A percentile compares a stretch with the other conserved stretches of the same genome.
Evolutionary conservation across 129 eudicot species (phyloP).

Genomic region (Escallonia herrerae): DNA sequence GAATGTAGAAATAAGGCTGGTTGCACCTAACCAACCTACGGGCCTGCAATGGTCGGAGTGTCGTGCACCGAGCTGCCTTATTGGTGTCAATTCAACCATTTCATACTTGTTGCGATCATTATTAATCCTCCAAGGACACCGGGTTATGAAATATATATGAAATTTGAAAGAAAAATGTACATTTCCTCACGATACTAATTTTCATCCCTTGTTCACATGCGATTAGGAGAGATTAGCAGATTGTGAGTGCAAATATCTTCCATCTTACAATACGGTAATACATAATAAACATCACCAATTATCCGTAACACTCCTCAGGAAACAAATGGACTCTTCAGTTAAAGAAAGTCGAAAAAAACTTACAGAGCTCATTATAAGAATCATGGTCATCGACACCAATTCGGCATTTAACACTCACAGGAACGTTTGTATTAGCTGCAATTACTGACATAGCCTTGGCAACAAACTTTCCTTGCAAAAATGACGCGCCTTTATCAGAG

Average conservation of each 20-base stretch:
- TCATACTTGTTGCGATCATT: too few species aligned
- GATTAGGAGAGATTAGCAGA: not conserved
- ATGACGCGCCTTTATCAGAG: conserved; percentile 25
- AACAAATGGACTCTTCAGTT: too few species aligned
- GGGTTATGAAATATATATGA: too few species aligned
- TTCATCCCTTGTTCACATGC: not conserved
- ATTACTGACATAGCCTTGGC: conserved; percentile 93
- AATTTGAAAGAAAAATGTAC: not conserved
- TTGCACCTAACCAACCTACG: too few species aligned
- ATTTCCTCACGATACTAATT: not conserved
- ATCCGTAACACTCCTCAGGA: not conserved
- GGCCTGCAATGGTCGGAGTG: too few species aligned
- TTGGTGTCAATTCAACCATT: too few species aligned
- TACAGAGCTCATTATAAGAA: conserved; percentile 85
- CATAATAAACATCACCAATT: not conserved
- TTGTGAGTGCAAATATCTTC: not conserved
- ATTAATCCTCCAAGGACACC: too few species aligned
- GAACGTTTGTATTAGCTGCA: conserved; percentile 88
- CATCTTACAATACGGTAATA: not conserved
- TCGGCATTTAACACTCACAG: conserved; percentile 95
- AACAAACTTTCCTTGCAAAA: conserved; percentile 77
- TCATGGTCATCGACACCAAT: conserved; percentile 94
- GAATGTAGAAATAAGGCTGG: too few species aligned
- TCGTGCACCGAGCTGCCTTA: too few species aligned
- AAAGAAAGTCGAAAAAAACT: conserved; percentile 23